Evolutionary conservation across 768 basidiomycete genomes (phyloP).

Genomic region (Mycena latifolia): DNA sequence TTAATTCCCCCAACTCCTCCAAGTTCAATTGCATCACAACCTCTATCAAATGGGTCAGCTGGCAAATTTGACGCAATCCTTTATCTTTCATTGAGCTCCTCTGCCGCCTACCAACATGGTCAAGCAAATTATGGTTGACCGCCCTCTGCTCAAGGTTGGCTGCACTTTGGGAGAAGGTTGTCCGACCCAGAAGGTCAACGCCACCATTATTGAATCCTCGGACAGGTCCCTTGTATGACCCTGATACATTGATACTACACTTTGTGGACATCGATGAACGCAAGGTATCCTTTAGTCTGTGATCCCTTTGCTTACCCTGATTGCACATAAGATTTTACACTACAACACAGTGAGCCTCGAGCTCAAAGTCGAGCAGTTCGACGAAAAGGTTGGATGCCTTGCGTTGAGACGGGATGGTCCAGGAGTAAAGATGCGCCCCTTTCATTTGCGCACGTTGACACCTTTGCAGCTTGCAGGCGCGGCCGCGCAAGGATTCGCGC

Average conservation of each 20-base stretch:
- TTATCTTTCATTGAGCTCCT: conserved; percentile 9
- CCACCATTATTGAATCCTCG: conserved; percentile 36
- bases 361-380: conserved; percentile 61
- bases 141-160: conserved; percentile 64
- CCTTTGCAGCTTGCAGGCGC: conserved; percentile 65
- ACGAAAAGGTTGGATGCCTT: conserved; percentile 69
- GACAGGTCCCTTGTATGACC: conserved; percentile 74
- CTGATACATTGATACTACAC: conserved; percentile 64
- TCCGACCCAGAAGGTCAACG: conserved; percentile 27
- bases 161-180: conserved; percentile 76
- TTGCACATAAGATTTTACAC: conserved; percentile 60
- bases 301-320: conserved; percentile 2
- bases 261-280: conserved; percentile 76
- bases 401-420: conserved; percentile 60
- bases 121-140: conserved; percentile 53
- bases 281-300: conserved; percentile 52
- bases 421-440: conserved; percentile 53
- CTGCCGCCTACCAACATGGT: conserved; percentile 20
- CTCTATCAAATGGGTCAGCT: conserved; percentile 27
- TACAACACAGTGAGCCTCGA: conserved; percentile 56
- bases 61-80: conserved; percentile 20
- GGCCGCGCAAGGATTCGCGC: conserved; percentile 68
- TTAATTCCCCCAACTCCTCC: background rate
- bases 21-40: conserved; percentile 20
- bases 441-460: conserved; percentile 21